Base-by-base conservation (phyloP, 805 yeast species). In the Maudiozyma pseudohumilis region DNA sequence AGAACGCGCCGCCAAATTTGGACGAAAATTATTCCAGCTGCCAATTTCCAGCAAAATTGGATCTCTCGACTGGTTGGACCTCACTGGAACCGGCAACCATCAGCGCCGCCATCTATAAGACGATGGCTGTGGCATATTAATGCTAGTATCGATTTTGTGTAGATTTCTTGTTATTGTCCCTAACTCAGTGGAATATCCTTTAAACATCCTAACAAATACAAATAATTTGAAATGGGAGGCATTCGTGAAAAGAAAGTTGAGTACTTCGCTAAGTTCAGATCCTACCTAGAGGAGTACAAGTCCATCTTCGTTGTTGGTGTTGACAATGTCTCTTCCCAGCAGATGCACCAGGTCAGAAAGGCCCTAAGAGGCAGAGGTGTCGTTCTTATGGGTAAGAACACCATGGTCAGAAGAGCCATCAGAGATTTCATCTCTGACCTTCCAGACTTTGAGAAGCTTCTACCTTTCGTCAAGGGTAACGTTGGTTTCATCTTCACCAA, bases 401-500 rank as follows among this genome's bases (percentile, higher is more conserved):
- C 99, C 79, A 89, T 92, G 97, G 95, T 92, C 56, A 86, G 99
- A 77, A 87, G 97, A 75, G 99, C 98, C 66, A 74, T 92, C 77
- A 87, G 98, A 75, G 92, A 87, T 61, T 85, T 86, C 80, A 65
- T 88, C 56, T 38, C 80, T 61, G 97, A 89, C 66, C 76, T 85
- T 72, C 96, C 97, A 68, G 96, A 92, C 61, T 83, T 67, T 66
- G 98, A 92, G 77, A 87, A 81, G 70, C 69, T 92, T 61, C 74
- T 92, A 70, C 97, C 98, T 56, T 81, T 71, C 75, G 77, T 94
- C 68, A 86, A 70, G 70, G 99, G 98, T 73, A 92, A 92, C 76
- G 88, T 92, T 74, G 99, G 99, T 78, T 92, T 92, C 83, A 82
- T 92, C 55, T 92, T 92, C 95, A 92, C 98, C 75, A 92, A 92